phyloP scores from a whole-genome alignment of 371 early-diverging fungal species.

The Lichtheimia hyalospora region DNA sequence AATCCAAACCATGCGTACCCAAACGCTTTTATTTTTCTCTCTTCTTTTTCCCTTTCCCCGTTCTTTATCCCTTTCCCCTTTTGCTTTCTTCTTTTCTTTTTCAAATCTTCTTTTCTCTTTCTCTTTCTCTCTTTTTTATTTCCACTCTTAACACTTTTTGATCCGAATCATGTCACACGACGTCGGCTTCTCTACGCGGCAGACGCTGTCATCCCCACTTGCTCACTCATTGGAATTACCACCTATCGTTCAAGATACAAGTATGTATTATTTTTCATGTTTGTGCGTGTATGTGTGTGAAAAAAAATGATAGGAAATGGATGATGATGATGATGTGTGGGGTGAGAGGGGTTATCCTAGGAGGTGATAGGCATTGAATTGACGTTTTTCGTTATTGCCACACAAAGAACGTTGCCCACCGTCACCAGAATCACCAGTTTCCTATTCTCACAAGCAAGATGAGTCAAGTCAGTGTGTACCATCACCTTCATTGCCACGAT shows the following conservation, averaged over 20 bases:
- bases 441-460: conserved; percentile 2
- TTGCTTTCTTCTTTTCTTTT: not conserved
- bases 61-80: not conserved
- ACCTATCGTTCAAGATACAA: conserved; percentile 10
- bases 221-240: conserved; percentile 19
- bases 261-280: too few species aligned
- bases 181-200: not conserved
- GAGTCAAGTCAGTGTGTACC: not conserved
- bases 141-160: not conserved
- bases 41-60: conserved; percentile 5
- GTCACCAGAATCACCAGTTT: not conserved
- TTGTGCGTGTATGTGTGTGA: too few species aligned
- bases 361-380: too few species aligned
- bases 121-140: conserved; percentile 2
- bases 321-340: too few species aligned
- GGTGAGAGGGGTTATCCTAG: too few species aligned
- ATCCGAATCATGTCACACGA: conserved; percentile 3
- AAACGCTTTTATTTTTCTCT: conserved; percentile 1
- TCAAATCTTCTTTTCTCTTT: not conserved
- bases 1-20: not conserved
- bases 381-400: too few species aligned
- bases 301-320: too few species aligned
- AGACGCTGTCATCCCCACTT: conserved; percentile 14
- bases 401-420: not conserved
- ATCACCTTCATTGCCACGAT: conserved; percentile 1